Base-by-base conservation (phyloP, 768 basidiomycete genomes). In the Boletus tomentosulus region DNA sequence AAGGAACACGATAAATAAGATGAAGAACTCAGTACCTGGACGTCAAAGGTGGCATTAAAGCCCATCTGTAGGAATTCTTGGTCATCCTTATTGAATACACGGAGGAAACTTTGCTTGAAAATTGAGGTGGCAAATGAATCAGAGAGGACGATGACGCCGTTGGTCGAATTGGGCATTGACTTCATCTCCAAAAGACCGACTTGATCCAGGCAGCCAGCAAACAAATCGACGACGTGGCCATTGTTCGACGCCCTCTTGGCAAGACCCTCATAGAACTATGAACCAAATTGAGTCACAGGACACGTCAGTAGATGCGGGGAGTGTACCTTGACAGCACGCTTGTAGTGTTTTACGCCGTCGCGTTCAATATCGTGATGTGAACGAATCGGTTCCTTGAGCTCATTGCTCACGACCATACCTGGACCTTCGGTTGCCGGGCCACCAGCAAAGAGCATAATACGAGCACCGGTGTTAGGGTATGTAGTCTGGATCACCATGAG, bases 281-380 rank as follows among this genome's bases (percentile, higher is more conserved):
- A 3, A 48, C 7, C n/a, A 49, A 25, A 47, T 43, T 53, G 35
- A 51, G 44, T 42, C 6, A 51, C 11, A 28, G 19, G n/a, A n/a
- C 31, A 34, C 60, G 46, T 28, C 19, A 24, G 15, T 38, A 15
- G 1, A 13, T 15, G 25, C 1, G 48, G 30, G 28, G 15, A 44
- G 30, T 76, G 47, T 56, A 95, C 96, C 85, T 98, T 99, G 57
- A 85, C 83, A 13, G 97, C 93, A 43, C 93, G 87, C 75, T 98
- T 98, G 77, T 87, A 98, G 68, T 99, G 94, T 72, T 98, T 98
- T 42, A 88, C 95, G 57, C 84, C 89, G 69, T 99, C 97, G 19
- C 93, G 81, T 65, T 99, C 97, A 63, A 98, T 98, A 65, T 99
- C 97, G 73, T 98, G 96, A 68, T 99, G 97, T 8, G 94, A 97